Evolutionary conservation across 495 filamentous ascomycete species (phyloP), one percentile per base, ranked within the genome.

Genomic region (Neurospora sp.): DNA sequence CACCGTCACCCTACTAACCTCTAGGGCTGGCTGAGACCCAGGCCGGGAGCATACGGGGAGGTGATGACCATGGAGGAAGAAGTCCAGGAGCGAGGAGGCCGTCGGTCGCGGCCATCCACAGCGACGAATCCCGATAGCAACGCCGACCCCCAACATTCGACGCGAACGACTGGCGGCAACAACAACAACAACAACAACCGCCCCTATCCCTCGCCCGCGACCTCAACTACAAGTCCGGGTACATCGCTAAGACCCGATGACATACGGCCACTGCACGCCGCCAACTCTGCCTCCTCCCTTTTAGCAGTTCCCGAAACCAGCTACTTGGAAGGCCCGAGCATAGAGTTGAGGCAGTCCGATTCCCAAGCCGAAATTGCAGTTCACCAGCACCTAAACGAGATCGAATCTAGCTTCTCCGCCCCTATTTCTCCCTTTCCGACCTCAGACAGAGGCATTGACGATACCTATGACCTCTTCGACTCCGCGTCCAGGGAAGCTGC

Each of bases 341-440:
- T 83, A 59, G 80, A 85, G 16, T 74, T 79, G 59, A 77, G 72
- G 73, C 79, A 73, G 41, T 76, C 79, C 68, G 84, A 86, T 65
- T 83, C 85, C 3, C 73, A 85, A 41, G 82, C 83, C 71, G 85
- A 86, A 68, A 80, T 81, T n/a, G 80, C 80, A 41, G 81, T 85
- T 16, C 81, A 81, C 39, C 81, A 82, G 71, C 91, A 92, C 78
- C 78, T 97, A 72, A 90, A 92, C 83, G 94, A 97, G 77, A 88
- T 96, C 73, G 94, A 97, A 79, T 96, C 93, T 8, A 96, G 92
- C 77, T 96, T 97, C 75, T 70, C 94, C 45, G 85, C 86, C 37
- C 86, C 87, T 65, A 75, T 84, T 68, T 87, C 87, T 59, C 87
- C 84, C 38, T 81, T 83, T 42, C 80, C 80, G 14, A 76, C 81